A percentile compares a stretch with the other conserved stretches of the same genome.
Conservation (phyloP, 768 basidiomycete species). For the Peribolospora kevripleyi region DNA sequence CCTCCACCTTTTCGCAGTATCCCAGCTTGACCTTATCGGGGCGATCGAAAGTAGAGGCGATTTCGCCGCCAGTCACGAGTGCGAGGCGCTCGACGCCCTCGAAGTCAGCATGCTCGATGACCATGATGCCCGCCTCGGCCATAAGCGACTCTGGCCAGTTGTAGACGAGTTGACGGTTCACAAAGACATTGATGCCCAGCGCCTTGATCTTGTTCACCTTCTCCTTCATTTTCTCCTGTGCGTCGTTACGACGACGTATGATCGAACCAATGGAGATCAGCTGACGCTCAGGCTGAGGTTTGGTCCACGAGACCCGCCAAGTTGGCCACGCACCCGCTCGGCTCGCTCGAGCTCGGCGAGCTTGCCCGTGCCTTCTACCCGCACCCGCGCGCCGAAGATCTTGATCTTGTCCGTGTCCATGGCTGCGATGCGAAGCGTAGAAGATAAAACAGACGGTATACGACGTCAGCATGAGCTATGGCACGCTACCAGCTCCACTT, state of each 20-base stretch:
- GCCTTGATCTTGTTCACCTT: constrained; percentile 86
- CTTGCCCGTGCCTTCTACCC: constrained; percentile 88
- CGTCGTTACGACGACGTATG: neutral
- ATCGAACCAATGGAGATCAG: neutral
- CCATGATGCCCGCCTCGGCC: constrained; percentile 83
- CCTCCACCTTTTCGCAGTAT: constrained; percentile 80
- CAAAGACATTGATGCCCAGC: constrained; percentile 89
- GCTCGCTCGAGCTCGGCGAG: constrained; percentile 94
- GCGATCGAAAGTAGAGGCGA: constrained; percentile 79
- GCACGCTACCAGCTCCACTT: neutral
- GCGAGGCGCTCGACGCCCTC: constrained; percentile 92
- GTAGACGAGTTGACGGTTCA: constrained; percentile 95
- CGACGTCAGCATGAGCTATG: neutral
- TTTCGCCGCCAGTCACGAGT: constrained; percentile 91
- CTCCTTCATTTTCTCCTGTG: constrained; percentile 96
- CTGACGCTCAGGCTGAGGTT: neutral
- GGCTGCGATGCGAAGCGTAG: constrained; percentile 26
- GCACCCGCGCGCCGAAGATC: constrained; percentile 86
- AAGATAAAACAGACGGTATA: neutral
- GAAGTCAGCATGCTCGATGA: constrained; percentile 95
- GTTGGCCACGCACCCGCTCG: constrained; percentile 37
- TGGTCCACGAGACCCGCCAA: neutral
- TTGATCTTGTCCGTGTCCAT: constrained; percentile 99
- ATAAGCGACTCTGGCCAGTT: constrained; percentile 94
- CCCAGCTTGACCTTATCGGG: constrained; percentile 84